A percentile compares a stretch with the other conserved stretches of the same genome.
Conservation (phyloP, 2,329 filamentous ascomycete species). For the Verticillium alfalfae region DNA sequence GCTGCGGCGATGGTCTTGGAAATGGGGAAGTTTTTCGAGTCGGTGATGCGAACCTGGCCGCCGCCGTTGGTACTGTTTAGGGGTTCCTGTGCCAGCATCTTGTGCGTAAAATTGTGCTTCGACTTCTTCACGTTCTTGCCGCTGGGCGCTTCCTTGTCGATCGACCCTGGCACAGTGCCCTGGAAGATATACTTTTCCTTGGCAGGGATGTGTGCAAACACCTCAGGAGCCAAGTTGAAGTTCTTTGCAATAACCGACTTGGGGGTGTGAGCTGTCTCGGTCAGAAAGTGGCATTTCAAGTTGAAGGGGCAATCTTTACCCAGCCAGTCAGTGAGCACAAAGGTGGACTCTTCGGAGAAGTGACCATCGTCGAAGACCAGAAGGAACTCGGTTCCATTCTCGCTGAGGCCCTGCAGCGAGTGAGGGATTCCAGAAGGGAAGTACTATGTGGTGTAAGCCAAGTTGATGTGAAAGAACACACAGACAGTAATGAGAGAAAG, state of each 20-base stretch:
- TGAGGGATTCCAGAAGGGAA: constrained; percentile 74
- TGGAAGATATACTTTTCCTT: constrained; percentile 74
- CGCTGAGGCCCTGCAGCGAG: constrained; percentile 65
- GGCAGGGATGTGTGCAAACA: constrained; percentile 63
- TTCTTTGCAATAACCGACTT: constrained; percentile 69
- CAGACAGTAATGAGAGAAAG: background rate
- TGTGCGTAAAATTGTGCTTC: constrained; percentile 64
- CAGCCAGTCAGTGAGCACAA: constrained; percentile 68
- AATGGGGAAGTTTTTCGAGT: constrained; percentile 69
- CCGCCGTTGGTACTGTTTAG: constrained; percentile 52
- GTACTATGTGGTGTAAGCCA: constrained; percentile 37
- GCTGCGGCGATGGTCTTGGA: constrained; percentile 70
- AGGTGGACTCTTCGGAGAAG: constrained; percentile 59
- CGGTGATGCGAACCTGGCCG: constrained; percentile 67
- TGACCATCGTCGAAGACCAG: constrained; percentile 41
- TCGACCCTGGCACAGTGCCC: constrained; percentile 58
- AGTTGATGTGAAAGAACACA: background rate
- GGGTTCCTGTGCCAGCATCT: constrained; percentile 65
- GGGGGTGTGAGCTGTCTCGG: constrained; percentile 55
- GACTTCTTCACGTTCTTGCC: constrained; percentile 60
- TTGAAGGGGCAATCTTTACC: constrained; percentile 28
- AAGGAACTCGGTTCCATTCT: constrained; percentile 51
- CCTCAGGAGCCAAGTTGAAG: constrained; percentile 65
- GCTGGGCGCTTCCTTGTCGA: constrained; percentile 59
- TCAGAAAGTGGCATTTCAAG: background rate